Evolutionary conservation across 2,329 filamentous ascomycete species (phyloP).

Genomic region (Epichloe scottii): DNA sequence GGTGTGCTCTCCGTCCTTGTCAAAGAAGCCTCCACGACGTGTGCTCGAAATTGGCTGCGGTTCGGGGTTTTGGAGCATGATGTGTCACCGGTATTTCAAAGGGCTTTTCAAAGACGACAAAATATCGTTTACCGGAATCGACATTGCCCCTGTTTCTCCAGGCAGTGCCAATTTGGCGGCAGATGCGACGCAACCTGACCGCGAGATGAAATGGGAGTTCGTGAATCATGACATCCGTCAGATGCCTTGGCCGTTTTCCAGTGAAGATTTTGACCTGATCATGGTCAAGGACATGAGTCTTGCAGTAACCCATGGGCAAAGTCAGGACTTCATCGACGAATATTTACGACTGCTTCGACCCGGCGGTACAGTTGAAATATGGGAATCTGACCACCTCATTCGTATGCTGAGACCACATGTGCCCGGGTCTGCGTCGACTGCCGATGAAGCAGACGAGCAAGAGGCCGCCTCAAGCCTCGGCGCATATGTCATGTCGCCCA

Average conservation of each 20-base stretch:
- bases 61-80: constrained; percentile 78
- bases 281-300: constrained; percentile 77
- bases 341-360: constrained; percentile 63
- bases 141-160: constrained; percentile 60
- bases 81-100: constrained; percentile 71
- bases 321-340: constrained; percentile 51
- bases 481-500: constrained; percentile 70
- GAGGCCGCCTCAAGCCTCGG: constrained; percentile 58
- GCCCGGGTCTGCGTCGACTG: constrained; percentile 30
- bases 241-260: constrained; percentile 62
- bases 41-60: constrained; percentile 84
- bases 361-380: constrained; percentile 72
- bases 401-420: constrained; percentile 74
- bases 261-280: constrained; percentile 74
- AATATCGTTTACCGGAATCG: constrained; percentile 70
- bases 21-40: constrained; percentile 55
- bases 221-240: constrained; percentile 75
- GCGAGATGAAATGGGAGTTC: constrained; percentile 78
- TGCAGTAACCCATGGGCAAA: constrained; percentile 45
- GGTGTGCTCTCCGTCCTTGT: constrained; percentile 57
- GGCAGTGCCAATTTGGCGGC: constrained; percentile 20
- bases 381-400: constrained; percentile 78
- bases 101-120: constrained; percentile 38
- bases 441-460: constrained; percentile 37
- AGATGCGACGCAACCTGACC: constrained; percentile 39